phyloP scores from a whole-genome alignment of 345 rosid genomes.

The Reutealis trisperma region DNA sequence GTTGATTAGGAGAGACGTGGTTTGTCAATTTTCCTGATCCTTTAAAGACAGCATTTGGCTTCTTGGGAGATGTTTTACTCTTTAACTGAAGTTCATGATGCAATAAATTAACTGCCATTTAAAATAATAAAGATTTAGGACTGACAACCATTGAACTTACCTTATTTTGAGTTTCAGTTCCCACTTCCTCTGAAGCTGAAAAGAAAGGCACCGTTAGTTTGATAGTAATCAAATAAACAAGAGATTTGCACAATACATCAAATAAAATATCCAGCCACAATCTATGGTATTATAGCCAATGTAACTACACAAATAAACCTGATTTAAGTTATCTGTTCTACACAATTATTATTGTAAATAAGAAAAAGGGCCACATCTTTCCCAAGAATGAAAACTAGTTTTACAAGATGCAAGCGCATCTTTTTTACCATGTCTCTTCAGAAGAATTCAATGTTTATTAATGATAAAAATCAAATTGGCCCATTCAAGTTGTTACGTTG shows the following conservation, averaged over 20 bases:
- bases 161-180: conserved; percentile 43
- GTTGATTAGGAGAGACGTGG: conserved; percentile 45
- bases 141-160: conserved; percentile 38
- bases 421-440: neutral
- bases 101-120: neutral
- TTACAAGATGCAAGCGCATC: neutral
- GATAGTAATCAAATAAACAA: neutral
- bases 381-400: conserved; percentile 2
- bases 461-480: neutral
- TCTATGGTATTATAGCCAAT: neutral
- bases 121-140: conserved; percentile 12
- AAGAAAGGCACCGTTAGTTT: conserved; percentile 15
- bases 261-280: conserved; percentile 1
- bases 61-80: conserved; percentile 46
- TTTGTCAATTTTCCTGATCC: conserved; percentile 48
- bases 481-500: neutral
- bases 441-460: neutral
- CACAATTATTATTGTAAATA: no score
- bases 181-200: conserved; percentile 51
- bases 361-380: neutral
- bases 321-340: neutral
- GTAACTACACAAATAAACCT: neutral
- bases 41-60: conserved; percentile 44
- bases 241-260: neutral
- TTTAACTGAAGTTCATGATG: conserved; percentile 42